Evolutionary conservation across 2,329 filamentous ascomycete species (phyloP).

Genomic region (Gliomastix tumulicola): DNA sequence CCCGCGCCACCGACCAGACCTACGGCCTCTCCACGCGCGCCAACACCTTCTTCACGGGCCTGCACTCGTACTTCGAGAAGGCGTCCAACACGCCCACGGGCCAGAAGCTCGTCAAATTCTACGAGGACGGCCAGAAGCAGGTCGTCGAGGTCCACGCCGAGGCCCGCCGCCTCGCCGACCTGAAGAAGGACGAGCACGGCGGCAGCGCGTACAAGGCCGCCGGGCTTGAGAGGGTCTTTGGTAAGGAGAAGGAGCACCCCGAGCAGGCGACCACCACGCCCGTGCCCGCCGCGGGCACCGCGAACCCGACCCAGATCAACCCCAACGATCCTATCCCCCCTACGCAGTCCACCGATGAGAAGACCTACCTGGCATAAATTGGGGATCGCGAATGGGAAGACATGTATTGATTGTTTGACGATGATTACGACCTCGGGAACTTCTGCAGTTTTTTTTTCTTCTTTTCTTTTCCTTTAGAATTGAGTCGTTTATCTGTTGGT

Average conservation of each 20-base stretch:
- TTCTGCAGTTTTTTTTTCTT: too few species aligned
- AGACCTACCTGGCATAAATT: conserved; percentile 5
- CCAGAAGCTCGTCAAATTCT: conserved; percentile 82
- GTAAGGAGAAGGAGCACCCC: conserved; percentile 35
- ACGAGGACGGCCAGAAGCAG: conserved; percentile 77
- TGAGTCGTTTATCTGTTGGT: too few species aligned
- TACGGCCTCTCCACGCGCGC: conserved; percentile 77
- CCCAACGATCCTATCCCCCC: conserved; percentile 9
- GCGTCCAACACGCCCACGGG: conserved; percentile 81
- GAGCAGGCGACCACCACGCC: conserved; percentile 11
- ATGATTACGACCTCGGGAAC: too few species aligned
- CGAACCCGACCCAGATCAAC: conserved; percentile 1
- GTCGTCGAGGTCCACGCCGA: conserved; percentile 91
- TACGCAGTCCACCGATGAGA: conserved; percentile 15
- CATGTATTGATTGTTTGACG: too few species aligned
- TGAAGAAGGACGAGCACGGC: conserved; percentile 66
- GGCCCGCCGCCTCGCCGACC: conserved; percentile 76
- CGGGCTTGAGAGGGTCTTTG: conserved; percentile 51
- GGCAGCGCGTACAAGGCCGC: conserved; percentile 53
- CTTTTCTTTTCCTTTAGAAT: too few species aligned
- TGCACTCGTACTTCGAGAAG: conserved; percentile 92
- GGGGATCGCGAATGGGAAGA: too few species aligned
- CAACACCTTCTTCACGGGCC: conserved; percentile 52
- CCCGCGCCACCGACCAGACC: conserved; percentile 74
- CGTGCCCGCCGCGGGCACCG: conserved; percentile 6